phyloP scores from a whole-genome alignment of 768 basidiomycete species.

The Tylopilus plumbeoviolaceoides region DNA sequence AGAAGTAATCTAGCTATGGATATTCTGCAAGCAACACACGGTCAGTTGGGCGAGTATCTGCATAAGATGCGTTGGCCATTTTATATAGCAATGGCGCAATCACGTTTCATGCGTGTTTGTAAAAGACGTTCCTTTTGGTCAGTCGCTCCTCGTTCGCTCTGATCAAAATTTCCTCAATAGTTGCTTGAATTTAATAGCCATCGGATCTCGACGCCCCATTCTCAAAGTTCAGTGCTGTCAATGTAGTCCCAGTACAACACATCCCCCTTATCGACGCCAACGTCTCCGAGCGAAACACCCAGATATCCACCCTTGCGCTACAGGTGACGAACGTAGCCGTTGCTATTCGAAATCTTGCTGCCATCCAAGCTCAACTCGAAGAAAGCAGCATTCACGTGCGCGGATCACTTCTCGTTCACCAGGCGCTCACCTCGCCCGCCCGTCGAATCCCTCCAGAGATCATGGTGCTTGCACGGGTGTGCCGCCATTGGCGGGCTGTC shows the following conservation, averaged over 20 bases:
- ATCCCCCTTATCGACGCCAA: slow-evolving; percentile 13
- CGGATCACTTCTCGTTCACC: slow-evolving; percentile 22
- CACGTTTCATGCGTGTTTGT: slow-evolving; percentile 26
- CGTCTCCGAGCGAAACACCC: slow-evolving; percentile 17
- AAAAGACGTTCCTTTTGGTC: slow-evolving; percentile 19
- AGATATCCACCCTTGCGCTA: slow-evolving; percentile 17
- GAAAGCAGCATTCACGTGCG: slow-evolving; percentile 14
- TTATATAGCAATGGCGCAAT: slow-evolving; percentile 29
- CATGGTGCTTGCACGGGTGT: slow-evolving; percentile 27
- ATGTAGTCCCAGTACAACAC: slow-evolving; percentile 16
- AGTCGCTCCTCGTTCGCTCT: not conserved
- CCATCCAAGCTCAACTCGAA: slow-evolving; percentile 17
- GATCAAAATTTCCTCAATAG: not conserved
- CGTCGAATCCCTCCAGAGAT: slow-evolving; percentile 28
- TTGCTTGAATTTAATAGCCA: slow-evolving; percentile 4
- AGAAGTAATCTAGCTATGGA: slow-evolving; percentile 11
- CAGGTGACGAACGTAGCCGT: slow-evolving; percentile 18
- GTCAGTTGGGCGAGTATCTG: slow-evolving; percentile 19
- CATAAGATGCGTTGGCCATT: slow-evolving; percentile 16
- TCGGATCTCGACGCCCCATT: slow-evolving; percentile 19
- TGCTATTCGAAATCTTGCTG: slow-evolving; percentile 18
- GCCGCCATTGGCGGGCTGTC: slow-evolving; percentile 30
- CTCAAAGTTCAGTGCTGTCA: slow-evolving; percentile 5
- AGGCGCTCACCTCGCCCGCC: slow-evolving; percentile 19
- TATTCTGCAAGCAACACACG: slow-evolving; percentile 10